A percentile compares a stretch with the other conserved stretches of the same genome.
Conservation (phyloP, 1,284 basidiomycete species). For the Xanthoconium separans region DNA sequence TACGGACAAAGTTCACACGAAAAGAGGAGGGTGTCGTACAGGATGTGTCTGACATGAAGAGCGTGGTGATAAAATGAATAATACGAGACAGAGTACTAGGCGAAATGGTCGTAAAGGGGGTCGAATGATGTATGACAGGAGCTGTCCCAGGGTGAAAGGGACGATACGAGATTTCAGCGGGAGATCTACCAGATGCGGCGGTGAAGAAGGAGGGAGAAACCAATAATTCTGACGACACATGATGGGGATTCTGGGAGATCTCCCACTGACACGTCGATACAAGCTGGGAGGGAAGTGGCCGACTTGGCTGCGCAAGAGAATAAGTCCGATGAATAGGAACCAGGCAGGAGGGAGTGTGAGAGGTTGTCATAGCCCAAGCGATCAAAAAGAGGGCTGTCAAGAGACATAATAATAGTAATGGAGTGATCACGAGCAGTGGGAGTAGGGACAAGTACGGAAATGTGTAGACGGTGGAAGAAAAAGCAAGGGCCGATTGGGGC, state of each 20-base stretch:
- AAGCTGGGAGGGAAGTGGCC: conserved; percentile 10
- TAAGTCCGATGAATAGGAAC: conserved; percentile 14
- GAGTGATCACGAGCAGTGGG: background rate
- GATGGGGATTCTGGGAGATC: conserved; percentile 24
- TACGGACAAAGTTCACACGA: conserved; percentile 10
- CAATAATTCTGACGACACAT: conserved; percentile 14
- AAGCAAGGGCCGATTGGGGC: conserved; percentile 18
- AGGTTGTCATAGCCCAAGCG: conserved; percentile 10
- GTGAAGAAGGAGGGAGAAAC: conserved; percentile 7
- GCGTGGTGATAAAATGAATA: conserved; percentile 19
- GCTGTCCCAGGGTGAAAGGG: conserved; percentile 22
- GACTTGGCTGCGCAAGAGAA: conserved; percentile 21
- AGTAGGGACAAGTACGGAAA: background rate
- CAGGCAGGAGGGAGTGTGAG: conserved; percentile 23
- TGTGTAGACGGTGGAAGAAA: background rate
- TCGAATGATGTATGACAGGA: conserved; percentile 24
- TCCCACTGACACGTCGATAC: conserved; percentile 20
- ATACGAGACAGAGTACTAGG: conserved; percentile 5
- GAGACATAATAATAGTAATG: background rate
- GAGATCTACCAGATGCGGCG: conserved; percentile 23
- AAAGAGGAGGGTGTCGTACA: conserved; percentile 6
- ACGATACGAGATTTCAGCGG: conserved; percentile 14
- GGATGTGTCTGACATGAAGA: conserved; percentile 10
- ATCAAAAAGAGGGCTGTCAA: background rate
- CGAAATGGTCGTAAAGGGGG: conserved; percentile 13